Percentiles rank a stretch among this genome's conserved stretches.
Evolutionary conservation across 345 rosid species (phyloP).

Genomic region (Eucalyptus coolabah): DNA sequence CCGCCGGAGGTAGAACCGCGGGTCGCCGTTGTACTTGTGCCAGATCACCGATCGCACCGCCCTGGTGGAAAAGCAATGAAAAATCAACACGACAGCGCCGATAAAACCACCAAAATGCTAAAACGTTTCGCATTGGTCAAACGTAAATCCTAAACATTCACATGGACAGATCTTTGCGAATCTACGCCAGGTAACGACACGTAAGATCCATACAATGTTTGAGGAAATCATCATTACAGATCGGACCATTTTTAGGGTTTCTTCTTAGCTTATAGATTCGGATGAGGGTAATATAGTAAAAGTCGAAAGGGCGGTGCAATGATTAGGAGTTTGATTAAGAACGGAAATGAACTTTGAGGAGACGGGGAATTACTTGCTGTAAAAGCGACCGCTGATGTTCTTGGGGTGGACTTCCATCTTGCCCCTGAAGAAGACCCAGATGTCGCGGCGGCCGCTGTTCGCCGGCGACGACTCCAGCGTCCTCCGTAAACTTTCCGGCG

Average conservation of each 20-base stretch:
- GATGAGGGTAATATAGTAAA: background rate
- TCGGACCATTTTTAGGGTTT: background rate
- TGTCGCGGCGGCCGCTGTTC: constrained; percentile 48
- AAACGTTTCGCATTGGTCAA: background rate
- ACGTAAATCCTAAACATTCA: background rate
- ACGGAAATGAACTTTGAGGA: background rate
- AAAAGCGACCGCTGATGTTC: constrained; percentile 78
- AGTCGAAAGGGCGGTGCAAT: background rate
- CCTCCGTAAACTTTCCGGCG: constrained; percentile 41
- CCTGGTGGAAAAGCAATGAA: constrained; percentile 14
- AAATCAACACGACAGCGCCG: background rate
- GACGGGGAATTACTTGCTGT: constrained; percentile 62
- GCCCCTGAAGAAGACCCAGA: constrained; percentile 84
- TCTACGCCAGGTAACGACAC: background rate
- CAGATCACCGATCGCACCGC: constrained; percentile 81
- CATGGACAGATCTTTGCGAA: background rate
- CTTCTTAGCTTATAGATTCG: background rate
- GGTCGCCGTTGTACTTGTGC: constrained; percentile 53
- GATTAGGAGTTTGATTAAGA: background rate
- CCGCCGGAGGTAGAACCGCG: constrained; percentile 65
- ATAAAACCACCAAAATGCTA: background rate
- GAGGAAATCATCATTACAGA: background rate
- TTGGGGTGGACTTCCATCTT: constrained; percentile 98
- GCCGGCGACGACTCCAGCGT: constrained; percentile 29
- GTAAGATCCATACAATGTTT: background rate